Evolutionary conservation across 768 basidiomycete species (phyloP), one percentile per base, ranked within the genome.

Genomic region (Sporobolomyces pararoseus): DNA sequence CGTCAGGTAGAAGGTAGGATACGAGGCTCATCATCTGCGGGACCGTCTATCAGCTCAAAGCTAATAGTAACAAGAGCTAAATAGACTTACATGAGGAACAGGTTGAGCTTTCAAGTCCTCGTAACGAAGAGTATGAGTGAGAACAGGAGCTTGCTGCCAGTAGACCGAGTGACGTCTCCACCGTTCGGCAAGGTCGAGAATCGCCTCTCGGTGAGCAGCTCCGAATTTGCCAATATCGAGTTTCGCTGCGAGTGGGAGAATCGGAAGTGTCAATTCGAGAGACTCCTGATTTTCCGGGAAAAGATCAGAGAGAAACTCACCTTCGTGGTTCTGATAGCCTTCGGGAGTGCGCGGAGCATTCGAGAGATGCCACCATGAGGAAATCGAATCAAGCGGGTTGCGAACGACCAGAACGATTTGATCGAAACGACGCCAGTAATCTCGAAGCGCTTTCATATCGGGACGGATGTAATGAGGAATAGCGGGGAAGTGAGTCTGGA

Each of bases 21-120:
- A 75, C 59, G 42, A 75, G 47, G 27, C 58, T 29, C 70, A 72
- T 66, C 59, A 69, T 68, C 61, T 68, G 64, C 39, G 21, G 23
- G 6, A 47, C 7, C 46, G 21, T 23, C 10, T 10, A 42, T 42
- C 39, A 9, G 17, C 10, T 47, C 29, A 35, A 5, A 14, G 55
- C 2, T 5, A 37, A 6, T 13, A 32, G 7, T 12, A 17, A 19
- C 27, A 5, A 37, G 21, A 23, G 21, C 39, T 9, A 42, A 17
- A 42, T 9, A 42, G 9, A 44, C 64, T 42, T 7, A 71, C 66
- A 14, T 72, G 29, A 25, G 71, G 66, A 10, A 72, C 57, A 7
- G 71, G 71, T 35, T 63, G 50, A 12, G 63, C 71, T 53, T 64
- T 72, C n/a, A 72, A 27, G 31, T 72, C 71, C 51, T 72, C 71